Conservation (phyloP, 176 grass and related monocot genomes). For the Rhynchospora pubera region DNA sequence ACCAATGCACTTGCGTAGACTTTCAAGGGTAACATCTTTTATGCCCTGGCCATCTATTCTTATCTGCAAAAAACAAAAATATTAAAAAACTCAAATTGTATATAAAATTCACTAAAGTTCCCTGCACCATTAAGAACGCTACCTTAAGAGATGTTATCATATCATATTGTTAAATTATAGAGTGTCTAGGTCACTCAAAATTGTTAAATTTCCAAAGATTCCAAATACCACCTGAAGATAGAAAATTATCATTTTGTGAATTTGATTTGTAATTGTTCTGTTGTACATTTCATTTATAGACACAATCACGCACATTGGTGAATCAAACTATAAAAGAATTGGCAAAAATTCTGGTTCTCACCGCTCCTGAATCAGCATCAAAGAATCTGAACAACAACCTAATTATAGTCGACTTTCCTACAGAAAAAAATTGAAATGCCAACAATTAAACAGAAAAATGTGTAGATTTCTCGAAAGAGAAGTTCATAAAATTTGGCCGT, state of each 20-base stretch:
- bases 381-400: slow-evolving; percentile 97
- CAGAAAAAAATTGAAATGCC: slow-evolving; percentile 26
- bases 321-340: slow-evolving; percentile 7
- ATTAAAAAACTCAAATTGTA: not conserved
- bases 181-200: not conserved
- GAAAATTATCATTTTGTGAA: not conserved
- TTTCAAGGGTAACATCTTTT: slow-evolving; percentile 69
- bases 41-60: slow-evolving; percentile 86
- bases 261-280: not conserved
- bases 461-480: not conserved
- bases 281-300: slow-evolving; percentile 8
- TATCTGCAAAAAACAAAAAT: slow-evolving; percentile 41
- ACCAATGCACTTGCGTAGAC: slow-evolving; percentile 82
- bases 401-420: slow-evolving; percentile 94
- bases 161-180: slow-evolving; percentile 11
- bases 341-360: slow-evolving; percentile 34
- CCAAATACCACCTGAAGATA: not conserved
- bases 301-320: slow-evolving; percentile 15
- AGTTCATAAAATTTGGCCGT: not conserved
- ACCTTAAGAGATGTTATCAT: slow-evolving; percentile 21
- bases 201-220: not conserved
- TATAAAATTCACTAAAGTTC: not conserved
- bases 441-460: not conserved
- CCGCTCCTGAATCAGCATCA: slow-evolving; percentile 71
- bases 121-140: not conserved